phyloP scores from a whole-genome alignment of 2,329 filamentous ascomycete species.

The Aspergillus ustus region DNA sequence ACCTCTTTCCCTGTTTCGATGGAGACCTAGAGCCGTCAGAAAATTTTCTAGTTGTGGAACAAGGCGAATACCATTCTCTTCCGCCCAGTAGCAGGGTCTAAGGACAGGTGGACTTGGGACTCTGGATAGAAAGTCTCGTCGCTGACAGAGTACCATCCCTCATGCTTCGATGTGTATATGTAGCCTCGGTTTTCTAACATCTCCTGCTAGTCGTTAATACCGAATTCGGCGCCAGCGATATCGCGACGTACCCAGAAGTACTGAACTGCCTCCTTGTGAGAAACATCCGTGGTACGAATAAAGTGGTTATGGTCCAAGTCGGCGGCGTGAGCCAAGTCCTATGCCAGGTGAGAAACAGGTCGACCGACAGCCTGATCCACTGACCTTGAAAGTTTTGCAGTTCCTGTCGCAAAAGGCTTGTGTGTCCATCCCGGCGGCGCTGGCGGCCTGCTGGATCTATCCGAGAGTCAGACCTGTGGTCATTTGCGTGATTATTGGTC shows the following conservation, averaged over 20 bases:
- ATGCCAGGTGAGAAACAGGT: constrained; percentile 12
- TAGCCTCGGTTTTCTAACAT: constrained; percentile 75
- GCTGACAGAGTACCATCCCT: constrained; percentile 95
- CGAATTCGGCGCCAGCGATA: background rate
- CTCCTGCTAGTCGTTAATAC: constrained; percentile 45
- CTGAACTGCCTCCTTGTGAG: constrained; percentile 82
- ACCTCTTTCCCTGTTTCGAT: constrained; percentile 89
- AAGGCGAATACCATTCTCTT: constrained; percentile 68
- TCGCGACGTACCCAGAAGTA: constrained; percentile 73
- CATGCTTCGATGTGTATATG: constrained; percentile 83
- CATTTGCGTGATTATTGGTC: background rate
- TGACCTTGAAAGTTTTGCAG: constrained; percentile 73
- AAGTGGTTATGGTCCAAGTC: constrained; percentile 82
- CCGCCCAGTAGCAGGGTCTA: constrained; percentile 79
- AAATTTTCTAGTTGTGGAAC: constrained; percentile 11
- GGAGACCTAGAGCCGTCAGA: constrained; percentile 56
- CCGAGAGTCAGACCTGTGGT: constrained; percentile 22
- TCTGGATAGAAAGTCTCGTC: constrained; percentile 96
- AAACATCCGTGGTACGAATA: constrained; percentile 84
- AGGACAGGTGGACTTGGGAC: constrained; percentile 70
- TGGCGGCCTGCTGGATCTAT: constrained; percentile 81
- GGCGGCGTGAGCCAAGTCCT: constrained; percentile 70
- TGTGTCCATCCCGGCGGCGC: constrained; percentile 69
- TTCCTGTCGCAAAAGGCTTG: constrained; percentile 89
- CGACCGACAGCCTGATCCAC: background rate